Evolutionary conservation across 1,139 yeast genomes (phyloP).

Genomic region (Pneumocystis jirovecii): DNA sequence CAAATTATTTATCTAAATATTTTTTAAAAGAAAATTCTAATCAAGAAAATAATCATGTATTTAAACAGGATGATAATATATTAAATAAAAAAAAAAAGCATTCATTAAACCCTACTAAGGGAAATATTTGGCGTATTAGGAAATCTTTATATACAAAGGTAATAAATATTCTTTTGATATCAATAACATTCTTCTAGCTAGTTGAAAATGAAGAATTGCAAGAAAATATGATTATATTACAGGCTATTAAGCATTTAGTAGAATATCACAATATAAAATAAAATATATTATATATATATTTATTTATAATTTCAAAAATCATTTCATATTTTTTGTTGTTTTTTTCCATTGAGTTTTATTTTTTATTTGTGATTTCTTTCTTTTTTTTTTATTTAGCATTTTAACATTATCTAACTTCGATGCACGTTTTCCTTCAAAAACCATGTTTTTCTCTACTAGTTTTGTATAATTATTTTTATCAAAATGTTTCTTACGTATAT

Average conservation of each 20-base stretch:
- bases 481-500: neutral
- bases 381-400: neutral
- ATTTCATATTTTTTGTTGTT: neutral
- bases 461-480: conserved; percentile 43
- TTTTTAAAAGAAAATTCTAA: conserved; percentile 17
- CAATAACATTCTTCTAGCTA: conserved; percentile 13
- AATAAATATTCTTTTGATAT: neutral
- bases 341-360: neutral
- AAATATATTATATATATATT: neutral
- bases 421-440: neutral
- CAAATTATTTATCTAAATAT: neutral
- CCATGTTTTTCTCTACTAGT: conserved; percentile 61
- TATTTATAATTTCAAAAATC: neutral
- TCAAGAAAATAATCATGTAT: conserved; percentile 21
- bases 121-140: conserved; percentile 23
- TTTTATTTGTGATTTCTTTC: conserved; percentile 1
- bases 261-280: conserved; percentile 6
- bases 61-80: conserved; percentile 22
- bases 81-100: conserved; percentile 18
- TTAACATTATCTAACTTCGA: neutral
- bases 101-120: conserved; percentile 26
- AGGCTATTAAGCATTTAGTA: conserved; percentile 18
- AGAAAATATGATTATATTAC: conserved; percentile 24
- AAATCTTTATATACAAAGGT: conserved; percentile 15
- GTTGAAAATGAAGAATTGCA: conserved; percentile 27